A percentile compares a stretch with the other conserved stretches of the same genome.
Evolutionary conservation across 1,284 basidiomycete species (phyloP).

Genomic region (Schizophyllum amplum): DNA sequence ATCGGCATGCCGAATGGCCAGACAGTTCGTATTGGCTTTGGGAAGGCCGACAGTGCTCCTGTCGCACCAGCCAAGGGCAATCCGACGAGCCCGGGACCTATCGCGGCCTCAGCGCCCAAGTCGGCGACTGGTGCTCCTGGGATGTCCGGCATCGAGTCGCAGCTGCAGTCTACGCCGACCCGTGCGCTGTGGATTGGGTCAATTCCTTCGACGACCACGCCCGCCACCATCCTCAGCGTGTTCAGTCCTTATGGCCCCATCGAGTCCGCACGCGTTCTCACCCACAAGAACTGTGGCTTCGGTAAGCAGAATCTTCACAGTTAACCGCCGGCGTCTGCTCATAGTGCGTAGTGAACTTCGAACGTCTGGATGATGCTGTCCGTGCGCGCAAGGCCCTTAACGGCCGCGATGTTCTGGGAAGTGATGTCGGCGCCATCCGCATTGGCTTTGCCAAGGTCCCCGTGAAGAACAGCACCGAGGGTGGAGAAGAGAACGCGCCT

Average conservation of each 20-base stretch:
- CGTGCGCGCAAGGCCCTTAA: slow-evolving; percentile 92
- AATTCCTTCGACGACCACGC: slow-evolving; percentile 89
- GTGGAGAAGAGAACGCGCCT: slow-evolving; percentile 51
- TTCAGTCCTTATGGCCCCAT: slow-evolving; percentile 97
- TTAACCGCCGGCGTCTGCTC: slow-evolving; percentile 6
- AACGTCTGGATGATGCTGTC: slow-evolving; percentile 93
- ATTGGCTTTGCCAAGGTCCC: slow-evolving; percentile 97
- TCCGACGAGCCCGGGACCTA: slow-evolving; percentile 51
- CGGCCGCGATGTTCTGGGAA: slow-evolving; percentile 90
- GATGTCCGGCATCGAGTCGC: slow-evolving; percentile 66
- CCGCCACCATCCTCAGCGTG: slow-evolving; percentile 84
- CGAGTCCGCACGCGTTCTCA: slow-evolving; percentile 91
- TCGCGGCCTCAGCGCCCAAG: slow-evolving; percentile 47
- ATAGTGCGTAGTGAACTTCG: slow-evolving; percentile 76
- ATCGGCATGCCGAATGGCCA: slow-evolving; percentile 91
- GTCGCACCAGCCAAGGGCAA: slow-evolving; percentile 77
- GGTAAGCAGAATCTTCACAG: slow-evolving; percentile 40
- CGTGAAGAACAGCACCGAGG: slow-evolving; percentile 75
- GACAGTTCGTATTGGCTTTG: slow-evolving; percentile 94
- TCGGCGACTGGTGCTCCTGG: slow-evolving; percentile 37
- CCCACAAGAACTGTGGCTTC: slow-evolving; percentile 96
- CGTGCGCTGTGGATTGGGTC: slow-evolving; percentile 94
- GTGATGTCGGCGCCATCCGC: slow-evolving; percentile 91
- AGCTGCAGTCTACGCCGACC: slow-evolving; percentile 80
- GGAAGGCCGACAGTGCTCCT: slow-evolving; percentile 91